Evolutionary conservation across 108 stramenopile genomes (phyloP).

Genomic region (Pseudonitzschia delicatissima): DNA sequence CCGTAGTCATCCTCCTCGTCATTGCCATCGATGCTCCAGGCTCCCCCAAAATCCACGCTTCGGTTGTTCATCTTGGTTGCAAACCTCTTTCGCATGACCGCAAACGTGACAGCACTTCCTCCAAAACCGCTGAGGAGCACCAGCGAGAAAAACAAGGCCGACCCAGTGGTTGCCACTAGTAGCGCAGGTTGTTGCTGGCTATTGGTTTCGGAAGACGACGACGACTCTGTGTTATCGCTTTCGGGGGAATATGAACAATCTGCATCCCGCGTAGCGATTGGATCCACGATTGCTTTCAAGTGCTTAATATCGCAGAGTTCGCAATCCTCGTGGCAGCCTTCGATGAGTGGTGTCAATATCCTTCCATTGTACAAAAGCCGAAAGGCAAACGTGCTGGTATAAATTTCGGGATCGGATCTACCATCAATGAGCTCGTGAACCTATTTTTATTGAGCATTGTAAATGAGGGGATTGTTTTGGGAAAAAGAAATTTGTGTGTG

Average conservation of each 20-base stretch:
- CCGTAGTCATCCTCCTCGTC: not conserved
- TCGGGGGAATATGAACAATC: constrained; percentile 1
- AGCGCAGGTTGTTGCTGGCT: not conserved
- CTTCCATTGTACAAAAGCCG: constrained; percentile 78
- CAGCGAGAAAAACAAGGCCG: not conserved
- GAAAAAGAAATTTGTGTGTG: not conserved
- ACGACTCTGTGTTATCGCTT: not conserved
- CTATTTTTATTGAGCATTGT: not conserved
- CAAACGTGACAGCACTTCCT: not conserved
- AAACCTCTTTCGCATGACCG: not conserved
- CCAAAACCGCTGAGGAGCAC: not conserved
- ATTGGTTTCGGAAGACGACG: not conserved
- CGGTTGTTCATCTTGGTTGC: not conserved
- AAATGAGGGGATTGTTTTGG: not conserved
- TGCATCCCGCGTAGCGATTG: constrained; percentile 43
- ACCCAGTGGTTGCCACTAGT: not conserved
- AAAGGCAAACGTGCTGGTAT: constrained; percentile 52
- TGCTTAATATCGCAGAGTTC: constrained; percentile 63
- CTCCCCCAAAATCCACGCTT: not conserved
- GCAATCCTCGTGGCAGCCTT: constrained; percentile 41
- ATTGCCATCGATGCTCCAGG: not conserved
- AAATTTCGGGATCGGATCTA: constrained; percentile 14
- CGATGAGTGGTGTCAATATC: constrained; percentile 54
- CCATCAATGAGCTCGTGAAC: constrained; percentile 37
- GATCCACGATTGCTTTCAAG: constrained; percentile 36